Evolutionary conservation across 2,329 filamentous ascomycete genomes (phyloP).

Genomic region (Ceratocystis lukuohia): DNA sequence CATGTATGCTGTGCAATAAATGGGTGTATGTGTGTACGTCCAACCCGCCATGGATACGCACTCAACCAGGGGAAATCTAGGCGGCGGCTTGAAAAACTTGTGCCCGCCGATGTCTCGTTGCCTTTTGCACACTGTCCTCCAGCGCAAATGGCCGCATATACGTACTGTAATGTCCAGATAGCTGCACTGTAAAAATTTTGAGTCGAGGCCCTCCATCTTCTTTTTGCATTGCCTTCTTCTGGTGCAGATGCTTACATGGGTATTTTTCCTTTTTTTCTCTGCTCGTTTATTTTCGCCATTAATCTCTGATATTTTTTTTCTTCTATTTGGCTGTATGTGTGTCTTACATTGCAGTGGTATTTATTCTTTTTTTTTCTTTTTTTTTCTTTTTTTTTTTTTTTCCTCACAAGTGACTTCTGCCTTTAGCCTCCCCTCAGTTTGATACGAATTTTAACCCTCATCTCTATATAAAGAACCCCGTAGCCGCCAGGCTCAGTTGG

Average conservation of each 20-base stretch:
- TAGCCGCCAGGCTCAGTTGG: background rate
- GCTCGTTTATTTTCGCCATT: too few relatives aligned
- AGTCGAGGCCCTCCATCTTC: too few relatives aligned
- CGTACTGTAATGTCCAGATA: too few relatives aligned
- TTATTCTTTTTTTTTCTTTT: background rate
- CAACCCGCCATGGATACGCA: too few relatives aligned
- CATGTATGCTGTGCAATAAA: background rate
- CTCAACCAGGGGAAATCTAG: background rate
- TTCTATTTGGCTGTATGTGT: background rate
- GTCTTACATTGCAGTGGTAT: background rate
- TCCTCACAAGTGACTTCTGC: background rate
- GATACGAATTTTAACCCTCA: background rate
- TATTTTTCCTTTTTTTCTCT: too few relatives aligned
- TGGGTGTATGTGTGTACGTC: background rate
- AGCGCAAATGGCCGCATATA: too few relatives aligned
- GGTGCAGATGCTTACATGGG: too few relatives aligned
- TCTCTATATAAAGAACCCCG: constrained; percentile 3
- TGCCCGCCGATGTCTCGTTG: too few relatives aligned
- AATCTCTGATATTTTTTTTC: background rate
- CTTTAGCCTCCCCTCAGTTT: background rate
- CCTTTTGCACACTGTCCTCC: too few relatives aligned
- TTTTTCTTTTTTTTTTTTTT: background rate
- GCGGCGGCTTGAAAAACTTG: background rate
- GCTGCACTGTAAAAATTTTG: too few relatives aligned
- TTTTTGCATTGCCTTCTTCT: too few relatives aligned